phyloP scores from a whole-genome alignment of 495 filamentous ascomycete species.

The Viridothelium virens region DNA sequence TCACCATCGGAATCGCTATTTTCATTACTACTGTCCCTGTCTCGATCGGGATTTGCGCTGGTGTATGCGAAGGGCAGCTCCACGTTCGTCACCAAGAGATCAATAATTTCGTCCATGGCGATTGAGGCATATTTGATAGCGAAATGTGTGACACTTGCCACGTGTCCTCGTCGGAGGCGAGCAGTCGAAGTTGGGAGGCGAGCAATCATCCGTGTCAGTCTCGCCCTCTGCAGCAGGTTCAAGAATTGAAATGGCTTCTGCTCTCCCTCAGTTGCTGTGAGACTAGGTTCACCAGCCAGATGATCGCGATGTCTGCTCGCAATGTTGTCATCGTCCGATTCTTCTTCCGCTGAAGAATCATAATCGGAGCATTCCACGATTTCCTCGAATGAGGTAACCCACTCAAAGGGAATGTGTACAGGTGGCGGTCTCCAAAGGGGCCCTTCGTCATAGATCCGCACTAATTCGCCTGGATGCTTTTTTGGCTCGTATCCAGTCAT shows the following conservation, averaged over 20 bases:
- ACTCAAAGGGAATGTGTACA: slow-evolving; percentile 60
- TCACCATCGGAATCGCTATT: slow-evolving; percentile 36
- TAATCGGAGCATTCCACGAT: slow-evolving; percentile 79
- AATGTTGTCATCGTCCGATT: slow-evolving; percentile 66
- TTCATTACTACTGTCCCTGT: slow-evolving; percentile 24
- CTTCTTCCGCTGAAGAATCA: slow-evolving; percentile 79
- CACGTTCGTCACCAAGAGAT: slow-evolving; percentile 77
- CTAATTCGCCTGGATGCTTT: slow-evolving; percentile 18
- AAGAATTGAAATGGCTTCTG: slow-evolving; percentile 57
- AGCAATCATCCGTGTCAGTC: slow-evolving; percentile 68
- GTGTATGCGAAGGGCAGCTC: slow-evolving; percentile 58
- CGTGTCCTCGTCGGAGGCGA: slow-evolving; percentile 73
- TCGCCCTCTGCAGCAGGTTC: slow-evolving; percentile 76
- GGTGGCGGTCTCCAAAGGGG: slow-evolving; percentile 66
- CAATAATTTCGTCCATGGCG: slow-evolving; percentile 79
- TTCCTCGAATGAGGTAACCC: slow-evolving; percentile 61
- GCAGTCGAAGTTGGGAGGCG: slow-evolving; percentile 70
- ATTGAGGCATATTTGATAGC: slow-evolving; percentile 78
- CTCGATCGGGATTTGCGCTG: slow-evolving; percentile 49
- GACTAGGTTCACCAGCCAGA: slow-evolving; percentile 31
- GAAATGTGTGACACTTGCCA: slow-evolving; percentile 79
- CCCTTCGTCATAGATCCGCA: slow-evolving; percentile 57
- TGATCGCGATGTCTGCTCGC: slow-evolving; percentile 42
- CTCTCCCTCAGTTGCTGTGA: slow-evolving; percentile 36
- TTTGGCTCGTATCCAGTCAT: slow-evolving; percentile 49